Percentiles rank a stretch among this genome's conserved stretches.
Conservation (phyloP, 768 basidiomycete genomes). For the Mycena crocata region DNA sequence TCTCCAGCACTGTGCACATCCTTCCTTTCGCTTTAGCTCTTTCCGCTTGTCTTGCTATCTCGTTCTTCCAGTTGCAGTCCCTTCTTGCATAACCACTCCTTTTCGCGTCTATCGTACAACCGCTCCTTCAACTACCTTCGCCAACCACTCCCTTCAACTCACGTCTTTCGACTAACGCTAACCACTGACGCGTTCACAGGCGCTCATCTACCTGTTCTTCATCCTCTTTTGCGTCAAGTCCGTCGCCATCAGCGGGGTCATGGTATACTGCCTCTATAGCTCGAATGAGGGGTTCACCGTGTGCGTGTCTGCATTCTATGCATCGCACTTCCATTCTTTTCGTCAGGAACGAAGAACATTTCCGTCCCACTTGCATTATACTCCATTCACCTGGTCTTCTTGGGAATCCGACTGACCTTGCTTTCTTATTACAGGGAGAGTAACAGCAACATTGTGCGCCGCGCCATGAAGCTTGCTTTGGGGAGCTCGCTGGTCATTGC, state of each 20-base stretch:
- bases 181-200: neutral
- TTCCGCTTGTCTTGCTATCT: no score
- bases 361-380: no score
- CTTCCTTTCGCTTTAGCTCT: neutral
- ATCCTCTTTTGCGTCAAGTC: constrained; percentile 23
- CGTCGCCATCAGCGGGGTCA: neutral
- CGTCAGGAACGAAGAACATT: no score
- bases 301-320: neutral
- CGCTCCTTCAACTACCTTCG: no score
- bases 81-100: no score
- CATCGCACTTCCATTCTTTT: neutral
- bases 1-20: constrained; percentile 5
- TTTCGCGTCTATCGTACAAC: no score
- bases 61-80: no score
- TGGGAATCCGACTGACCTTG: no score
- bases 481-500: constrained; percentile 9
- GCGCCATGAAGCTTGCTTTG: constrained; percentile 7
- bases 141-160: no score
- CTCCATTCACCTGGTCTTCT: no score
- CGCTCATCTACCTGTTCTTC: constrained; percentile 21
- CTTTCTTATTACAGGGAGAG: constrained; percentile 5
- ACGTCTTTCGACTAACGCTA: no score
- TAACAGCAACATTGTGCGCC: neutral
- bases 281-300: constrained; percentile 1
- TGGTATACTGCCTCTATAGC: neutral